Evolutionary conservation across 2,329 filamentous ascomycete genomes (phyloP), one percentile per base, ranked within the genome.

Genomic region (Huntiella savannae): DNA sequence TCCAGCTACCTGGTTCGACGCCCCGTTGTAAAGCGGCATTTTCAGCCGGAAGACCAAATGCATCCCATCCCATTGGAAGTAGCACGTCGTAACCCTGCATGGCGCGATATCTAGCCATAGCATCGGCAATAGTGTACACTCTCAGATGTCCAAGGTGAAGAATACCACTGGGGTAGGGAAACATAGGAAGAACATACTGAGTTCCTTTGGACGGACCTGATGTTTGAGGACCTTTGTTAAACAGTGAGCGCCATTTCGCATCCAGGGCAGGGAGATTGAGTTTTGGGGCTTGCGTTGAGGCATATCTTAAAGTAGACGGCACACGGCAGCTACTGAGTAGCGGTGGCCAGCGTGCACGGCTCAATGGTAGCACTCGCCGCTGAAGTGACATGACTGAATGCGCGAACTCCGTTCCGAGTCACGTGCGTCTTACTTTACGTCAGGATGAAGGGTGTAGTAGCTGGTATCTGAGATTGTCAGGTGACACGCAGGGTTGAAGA

Each of bases 51-150:
- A 94, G 65, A 2, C 86, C 86, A 62, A 94, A 93, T 4, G 84
- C 82, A 66, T 94, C 86, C 85, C 86, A 94, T 8, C 86, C 86
- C 71, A 93, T 93, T n/a, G 86, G 84, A 52, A 93, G 73, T 45
- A 92, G 62, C 32, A 92, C 83, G 47, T 81, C 63, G 53, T 76
- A 69, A 12, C 85, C 85, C 53, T 78, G 75, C 63, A 93, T 76
- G 19, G 70, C 71, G 55, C 78, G 75, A 57, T 79, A 92, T 46
- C 86, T 73, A 11, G 84, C 77, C 45, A 93, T 64, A 7, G 87
- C 81, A 63, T 94, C 86, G 50, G 85, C 84, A 52, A 94, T 91
- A 34, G 85, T 84, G 64, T 93, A 94, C 43, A 92, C 84, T 40
- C 86, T 77, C 35, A 93, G 66, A 59, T 94, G 86, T 11, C 86